Evolutionary conservation across 1,139 yeast species (phyloP).

Genomic region (Magnusiomyces suaveolens): DNA sequence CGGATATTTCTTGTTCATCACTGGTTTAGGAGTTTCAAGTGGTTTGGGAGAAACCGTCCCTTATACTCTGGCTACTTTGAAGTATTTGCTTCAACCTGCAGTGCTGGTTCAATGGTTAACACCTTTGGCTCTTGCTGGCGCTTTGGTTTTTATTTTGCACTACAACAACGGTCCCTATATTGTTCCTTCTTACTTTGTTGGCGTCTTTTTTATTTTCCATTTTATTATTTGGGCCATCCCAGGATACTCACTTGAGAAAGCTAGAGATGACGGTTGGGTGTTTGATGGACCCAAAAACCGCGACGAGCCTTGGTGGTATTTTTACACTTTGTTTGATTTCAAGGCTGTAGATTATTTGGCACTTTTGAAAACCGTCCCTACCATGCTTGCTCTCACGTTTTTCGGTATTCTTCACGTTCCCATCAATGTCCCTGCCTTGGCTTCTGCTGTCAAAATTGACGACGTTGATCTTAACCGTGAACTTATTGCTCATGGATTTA

Average conservation of each 20-base stretch:
- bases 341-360: slow-evolving; percentile 62
- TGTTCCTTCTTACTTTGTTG: slow-evolving; percentile 72
- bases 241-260: slow-evolving; percentile 46
- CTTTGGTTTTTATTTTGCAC: slow-evolving; percentile 52
- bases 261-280: slow-evolving; percentile 76
- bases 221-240: slow-evolving; percentile 57
- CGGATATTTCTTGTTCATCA: slow-evolving; percentile 80
- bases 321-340: slow-evolving; percentile 66
- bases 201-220: slow-evolving; percentile 62
- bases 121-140: slow-evolving; percentile 55
- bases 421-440: slow-evolving; percentile 92
- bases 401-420: slow-evolving; percentile 95
- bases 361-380: slow-evolving; percentile 63
- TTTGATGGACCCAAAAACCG: slow-evolving; percentile 54
- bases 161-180: slow-evolving; percentile 61
- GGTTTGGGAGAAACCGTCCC: slow-evolving; percentile 64
- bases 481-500: slow-evolving; percentile 86
- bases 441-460: slow-evolving; percentile 78
- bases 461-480: slow-evolving; percentile 82
- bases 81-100: slow-evolving; percentile 36
- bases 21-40: slow-evolving; percentile 85
- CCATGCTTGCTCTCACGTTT: slow-evolving; percentile 91
- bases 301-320: slow-evolving; percentile 75
- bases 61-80: slow-evolving; percentile 50
- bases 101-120: slow-evolving; percentile 57